Conservation (phyloP, 345 rosid genomes). For the Fremontodendron californicum region DNA sequence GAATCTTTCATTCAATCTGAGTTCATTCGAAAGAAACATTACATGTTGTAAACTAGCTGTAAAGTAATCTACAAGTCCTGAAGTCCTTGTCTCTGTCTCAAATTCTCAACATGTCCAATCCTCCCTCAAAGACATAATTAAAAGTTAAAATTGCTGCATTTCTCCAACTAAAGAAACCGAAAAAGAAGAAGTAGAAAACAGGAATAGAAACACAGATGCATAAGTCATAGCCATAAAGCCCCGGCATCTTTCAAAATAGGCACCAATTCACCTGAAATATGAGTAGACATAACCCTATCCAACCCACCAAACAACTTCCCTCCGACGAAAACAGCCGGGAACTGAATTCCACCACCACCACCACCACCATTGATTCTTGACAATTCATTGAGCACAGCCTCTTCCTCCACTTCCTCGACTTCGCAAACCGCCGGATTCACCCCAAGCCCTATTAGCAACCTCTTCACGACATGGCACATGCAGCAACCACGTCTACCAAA, state of each 20-base stretch:
- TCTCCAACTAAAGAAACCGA: neutral
- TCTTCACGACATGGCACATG: constrained; percentile 71
- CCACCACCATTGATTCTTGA: constrained; percentile 15
- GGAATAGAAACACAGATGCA: neutral
- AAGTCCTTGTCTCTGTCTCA: neutral
- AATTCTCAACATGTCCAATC: neutral
- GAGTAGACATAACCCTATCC: constrained; percentile 77
- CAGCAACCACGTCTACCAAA: constrained; percentile 70
- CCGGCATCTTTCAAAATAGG: constrained; percentile 74
- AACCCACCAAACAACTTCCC: constrained; percentile 84
- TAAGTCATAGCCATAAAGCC: constrained; percentile 72
- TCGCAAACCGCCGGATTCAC: constrained; percentile 68
- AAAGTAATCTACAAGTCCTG: neutral
- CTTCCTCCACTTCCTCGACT: constrained; percentile 54
- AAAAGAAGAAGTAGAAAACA: neutral
- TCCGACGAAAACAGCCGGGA: constrained; percentile 76
- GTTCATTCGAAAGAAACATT: neutral
- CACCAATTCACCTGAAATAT: constrained; percentile 79
- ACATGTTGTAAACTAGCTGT: neutral
- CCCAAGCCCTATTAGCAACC: constrained; percentile 64
- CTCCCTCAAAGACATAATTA: neutral
- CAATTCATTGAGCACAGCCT: constrained; percentile 35
- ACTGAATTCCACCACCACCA: constrained; percentile 31
- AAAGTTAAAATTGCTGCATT: constrained; percentile 2
- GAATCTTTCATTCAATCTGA: neutral